Evolutionary conservation across 139 green algal species (phyloP).

Genomic region (Closterium sp.): DNA sequence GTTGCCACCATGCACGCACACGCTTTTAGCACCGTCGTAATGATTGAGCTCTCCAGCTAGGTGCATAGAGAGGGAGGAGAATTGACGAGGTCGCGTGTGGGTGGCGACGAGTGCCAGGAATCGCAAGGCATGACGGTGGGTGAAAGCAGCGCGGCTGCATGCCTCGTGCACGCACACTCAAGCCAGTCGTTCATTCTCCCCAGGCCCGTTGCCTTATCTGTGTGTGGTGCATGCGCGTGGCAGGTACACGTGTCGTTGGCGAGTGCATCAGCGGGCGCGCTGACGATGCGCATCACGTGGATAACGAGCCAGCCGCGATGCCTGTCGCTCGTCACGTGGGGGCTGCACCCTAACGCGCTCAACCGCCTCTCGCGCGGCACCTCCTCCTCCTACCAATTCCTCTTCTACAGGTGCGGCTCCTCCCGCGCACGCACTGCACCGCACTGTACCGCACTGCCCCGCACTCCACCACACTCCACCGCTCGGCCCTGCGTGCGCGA

Average conservation of each 20-base stretch:
- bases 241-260: background rate
- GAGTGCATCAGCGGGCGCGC: background rate
- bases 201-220: background rate
- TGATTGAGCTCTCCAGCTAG: background rate
- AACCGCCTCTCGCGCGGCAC: background rate
- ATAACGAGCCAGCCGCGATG: background rate
- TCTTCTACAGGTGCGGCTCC: background rate
- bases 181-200: background rate
- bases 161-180: background rate
- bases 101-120: background rate
- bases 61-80: background rate
- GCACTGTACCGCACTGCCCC: no score
- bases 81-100: background rate
- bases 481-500: background rate
- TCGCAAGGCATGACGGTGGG: background rate
- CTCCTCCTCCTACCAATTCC: background rate
- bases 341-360: background rate
- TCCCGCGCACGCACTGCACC: background rate
- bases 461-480: background rate
- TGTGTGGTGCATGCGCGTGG: background rate
- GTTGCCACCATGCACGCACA: background rate
- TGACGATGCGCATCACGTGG: background rate
- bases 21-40: background rate
- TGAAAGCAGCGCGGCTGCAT: background rate
- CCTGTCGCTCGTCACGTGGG: background rate